Conservation (phyloP, 179 eudicot genomes). For the Monotropa hypopitys region DNA sequence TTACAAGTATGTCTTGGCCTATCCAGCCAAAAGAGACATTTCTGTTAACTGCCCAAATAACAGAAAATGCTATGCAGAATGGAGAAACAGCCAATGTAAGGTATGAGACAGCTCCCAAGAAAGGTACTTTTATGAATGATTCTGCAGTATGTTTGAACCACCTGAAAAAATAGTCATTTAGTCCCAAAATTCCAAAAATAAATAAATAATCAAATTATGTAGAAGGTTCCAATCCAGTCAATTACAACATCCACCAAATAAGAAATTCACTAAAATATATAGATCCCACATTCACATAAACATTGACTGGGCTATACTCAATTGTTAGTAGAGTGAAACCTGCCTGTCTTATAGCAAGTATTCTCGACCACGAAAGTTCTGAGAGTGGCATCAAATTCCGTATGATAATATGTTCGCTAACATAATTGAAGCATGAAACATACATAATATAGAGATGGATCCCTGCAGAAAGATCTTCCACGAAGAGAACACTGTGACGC, state of each 20-base stretch:
- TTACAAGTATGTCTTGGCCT: constrained; percentile 88
- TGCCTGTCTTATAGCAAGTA: background rate
- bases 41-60: constrained; percentile 60
- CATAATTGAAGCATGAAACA: background rate
- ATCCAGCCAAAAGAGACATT: constrained; percentile 55
- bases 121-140: constrained; percentile 53
- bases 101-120: constrained; percentile 62
- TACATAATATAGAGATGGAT: background rate
- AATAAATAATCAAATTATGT: background rate
- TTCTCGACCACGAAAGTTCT: background rate
- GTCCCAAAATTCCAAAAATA: too few relatives aligned
- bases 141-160: constrained; percentile 43
- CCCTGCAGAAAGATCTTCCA: background rate
- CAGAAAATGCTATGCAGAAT: constrained; percentile 68
- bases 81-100: constrained; percentile 69
- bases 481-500: background rate
- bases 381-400: background rate
- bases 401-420: background rate
- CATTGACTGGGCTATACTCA: background rate
- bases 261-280: background rate
- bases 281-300: background rate
- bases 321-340: background rate
- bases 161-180: constrained; percentile 37
- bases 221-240: background rate
- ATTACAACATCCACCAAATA: background rate